phyloP scores from a whole-genome alignment of 495 filamentous ascomycete species.

The Echria macrotheca region DNA sequence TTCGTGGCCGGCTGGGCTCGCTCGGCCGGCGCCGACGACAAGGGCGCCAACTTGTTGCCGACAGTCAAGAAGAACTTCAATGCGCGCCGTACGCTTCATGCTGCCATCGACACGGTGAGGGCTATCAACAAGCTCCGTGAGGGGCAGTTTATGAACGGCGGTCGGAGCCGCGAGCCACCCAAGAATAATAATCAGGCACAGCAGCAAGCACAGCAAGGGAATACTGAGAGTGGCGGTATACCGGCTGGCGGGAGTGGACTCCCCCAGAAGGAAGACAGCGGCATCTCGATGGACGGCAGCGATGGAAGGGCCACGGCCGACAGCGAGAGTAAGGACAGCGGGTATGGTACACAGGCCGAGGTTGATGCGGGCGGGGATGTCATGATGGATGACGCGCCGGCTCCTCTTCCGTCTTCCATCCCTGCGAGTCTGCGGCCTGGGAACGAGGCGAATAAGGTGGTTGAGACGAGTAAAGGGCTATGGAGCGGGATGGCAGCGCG shows the following conservation, averaged over 20 bases:
- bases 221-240: too few species aligned
- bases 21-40: conserved; percentile 49
- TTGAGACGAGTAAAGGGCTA: conserved; percentile 30
- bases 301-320: conserved; percentile 6
- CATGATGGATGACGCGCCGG: conserved; percentile 32
- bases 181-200: conserved; percentile 15
- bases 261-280: conserved; percentile 27
- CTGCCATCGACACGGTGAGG: conserved; percentile 95
- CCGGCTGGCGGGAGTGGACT: conserved; percentile 1
- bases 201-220: not conserved
- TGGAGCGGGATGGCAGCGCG: conserved; percentile 24
- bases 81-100: conserved; percentile 84
- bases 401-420: conserved; percentile 16
- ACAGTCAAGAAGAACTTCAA: conserved; percentile 99
- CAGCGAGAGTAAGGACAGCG: conserved; percentile 33
- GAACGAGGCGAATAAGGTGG: conserved; percentile 25
- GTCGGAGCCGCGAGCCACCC: conserved; percentile 32
- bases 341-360: conserved; percentile 33
- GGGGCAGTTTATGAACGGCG: conserved; percentile 71
- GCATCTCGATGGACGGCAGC: conserved; percentile 19
- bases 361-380: conserved; percentile 26
- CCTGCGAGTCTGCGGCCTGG: conserved; percentile 29
- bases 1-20: conserved; percentile 64
- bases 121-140: conserved; percentile 96
- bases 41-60: conserved; percentile 84